Base-by-base conservation (phyloP, 2,329 filamentous ascomycete genomes). In the Claviceps capensis region DNA sequence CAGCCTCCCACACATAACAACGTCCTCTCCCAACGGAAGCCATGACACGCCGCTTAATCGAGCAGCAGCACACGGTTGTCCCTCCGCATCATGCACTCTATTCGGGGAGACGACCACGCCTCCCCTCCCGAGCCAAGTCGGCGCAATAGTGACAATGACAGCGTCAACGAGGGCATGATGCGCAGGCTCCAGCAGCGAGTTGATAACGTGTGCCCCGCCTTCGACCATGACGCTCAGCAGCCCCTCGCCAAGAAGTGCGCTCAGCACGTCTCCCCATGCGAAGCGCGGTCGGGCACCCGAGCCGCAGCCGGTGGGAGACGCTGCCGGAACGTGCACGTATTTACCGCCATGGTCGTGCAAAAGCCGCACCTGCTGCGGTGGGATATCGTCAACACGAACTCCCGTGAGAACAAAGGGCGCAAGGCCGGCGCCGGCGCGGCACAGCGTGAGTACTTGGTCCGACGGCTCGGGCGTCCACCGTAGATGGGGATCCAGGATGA, bases 161-260 rank as follows among this genome's bases (percentile, higher is more conserved):
- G 84, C 84, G 62, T 88, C 78, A 43, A 95, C 73, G 8, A 89
- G 69, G n/a, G 65, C 60, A 16, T 79, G 72, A 60, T 82, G 79
- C 30, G 71, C 70, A 2, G 78, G 73, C 41, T 77, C 72, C n/a
- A 97, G 73, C 17, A 97, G 69, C 40, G 85, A 79, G 63, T 93
- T 94, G 63, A 97, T 88, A 37, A 96, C 81, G 11, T 75, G 72
- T 0, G 79, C 90, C 11, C 91, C 91, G 0, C 91, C 91, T 66
- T 97, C 91, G 48, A 97, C 77, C 91, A 96, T 96, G 53, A 96
- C 74, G 63, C 88, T 95, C 50, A 69, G 67, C 45, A 95, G 69
- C 1, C 82, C 81, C 58, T 85, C 74, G 1, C 63, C 64, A 37
- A 60, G 57, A n/a, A 95, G 65, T 3, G 72, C 69, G 17, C 67